Evolutionary conservation across 345 rosid species (phyloP), one percentile per base, ranked within the genome.

Genomic region (Linum lewisii): DNA sequence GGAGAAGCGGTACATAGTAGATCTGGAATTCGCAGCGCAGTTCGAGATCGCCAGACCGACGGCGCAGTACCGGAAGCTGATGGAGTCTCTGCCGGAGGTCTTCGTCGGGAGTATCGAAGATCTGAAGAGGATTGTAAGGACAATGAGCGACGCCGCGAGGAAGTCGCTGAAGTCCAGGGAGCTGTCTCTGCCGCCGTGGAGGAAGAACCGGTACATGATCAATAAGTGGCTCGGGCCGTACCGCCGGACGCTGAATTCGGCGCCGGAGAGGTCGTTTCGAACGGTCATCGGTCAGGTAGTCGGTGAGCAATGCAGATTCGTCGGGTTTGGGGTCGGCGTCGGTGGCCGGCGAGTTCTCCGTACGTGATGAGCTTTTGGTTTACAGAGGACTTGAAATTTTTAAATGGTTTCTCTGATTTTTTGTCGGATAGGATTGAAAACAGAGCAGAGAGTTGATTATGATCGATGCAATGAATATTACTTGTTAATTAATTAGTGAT

Each of bases 41-140:
- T 92, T 88, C 57, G 81, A 84, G 79, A 79, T 92, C 67, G 98
- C 93, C n/a, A 84, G 96, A 58, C 96, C 98, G 11, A 84, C 93
- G 38, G 62, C 26, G 3, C 81, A 73, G 21, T 92, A 86, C 77
- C 19, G 66, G 60, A 75, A 70, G 58, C 69, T 80, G 3, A 37
- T 73, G 58, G 72, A 72, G 21, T 62, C 65, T 6, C 74, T 88
- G 26, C 96, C 96, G 14, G 71, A 58, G 34, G 81, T 84, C 34
- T 92, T 78, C 64, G 79, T 82, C 0, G 98, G 88, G 5, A 62
- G 51, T 60, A 65, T 65, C 8, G 96, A 86, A 22, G 87, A 83
- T 32, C 74, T 92, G 73, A 86, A 83, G 80, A 69, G 55, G 68
- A 71, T 86, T 26, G 74, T 84, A 23, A 72, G 77, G 59, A 72